Evolutionary conservation across 495 filamentous ascomycete species (phyloP).

Genomic region (Chaetomium tenue): DNA sequence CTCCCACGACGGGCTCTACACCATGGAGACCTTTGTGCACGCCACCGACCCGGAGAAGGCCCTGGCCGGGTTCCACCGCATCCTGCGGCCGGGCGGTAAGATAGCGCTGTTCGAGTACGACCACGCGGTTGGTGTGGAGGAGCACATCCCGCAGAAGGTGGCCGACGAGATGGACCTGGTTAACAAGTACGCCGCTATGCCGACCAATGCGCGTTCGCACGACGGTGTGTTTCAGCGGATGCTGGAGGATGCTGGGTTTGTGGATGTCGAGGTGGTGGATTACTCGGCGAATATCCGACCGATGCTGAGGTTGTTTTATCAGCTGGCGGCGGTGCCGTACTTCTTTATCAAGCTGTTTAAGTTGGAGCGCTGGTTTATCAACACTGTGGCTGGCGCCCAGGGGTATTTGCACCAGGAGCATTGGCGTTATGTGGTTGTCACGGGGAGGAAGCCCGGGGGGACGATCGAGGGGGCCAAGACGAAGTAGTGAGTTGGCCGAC

Average conservation of each 20-base stretch:
- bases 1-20: constrained; percentile 56
- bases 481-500: constrained; percentile 14
- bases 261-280: constrained; percentile 48
- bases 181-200: constrained; percentile 51
- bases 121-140: constrained; percentile 37
- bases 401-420: constrained; percentile 24
- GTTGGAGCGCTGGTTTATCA: constrained; percentile 41
- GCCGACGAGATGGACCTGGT: constrained; percentile 39
- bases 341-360: constrained; percentile 48
- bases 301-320: constrained; percentile 52
- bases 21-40: constrained; percentile 60
- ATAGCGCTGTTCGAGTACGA: constrained; percentile 46
- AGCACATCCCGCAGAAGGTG: constrained; percentile 30
- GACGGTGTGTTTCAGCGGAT: constrained; percentile 36
- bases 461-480: constrained; percentile 30
- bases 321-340: constrained; percentile 54
- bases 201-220: constrained; percentile 22
- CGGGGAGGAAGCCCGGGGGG: constrained; percentile 34
- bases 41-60: constrained; percentile 50
- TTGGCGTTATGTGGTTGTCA: constrained; percentile 35
- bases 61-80: constrained; percentile 48
- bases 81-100: constrained; percentile 51
- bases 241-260: constrained; percentile 52
- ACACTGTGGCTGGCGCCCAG: constrained; percentile 33
- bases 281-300: constrained; percentile 52